Conservation (phyloP, 2,329 filamentous ascomycete species). For the Acephala macrosclerotiorum region DNA sequence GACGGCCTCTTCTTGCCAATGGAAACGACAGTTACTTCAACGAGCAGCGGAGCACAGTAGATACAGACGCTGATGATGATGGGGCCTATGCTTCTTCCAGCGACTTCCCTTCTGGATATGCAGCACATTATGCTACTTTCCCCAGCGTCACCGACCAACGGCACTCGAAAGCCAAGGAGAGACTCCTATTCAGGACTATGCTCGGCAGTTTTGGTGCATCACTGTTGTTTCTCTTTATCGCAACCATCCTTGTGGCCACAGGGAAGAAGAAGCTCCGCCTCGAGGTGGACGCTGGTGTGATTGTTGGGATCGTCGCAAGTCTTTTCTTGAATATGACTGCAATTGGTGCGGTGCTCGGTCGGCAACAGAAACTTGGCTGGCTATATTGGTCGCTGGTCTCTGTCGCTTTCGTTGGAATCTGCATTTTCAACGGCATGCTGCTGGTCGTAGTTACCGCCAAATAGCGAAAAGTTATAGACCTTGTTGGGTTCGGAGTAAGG, state of each 20-base stretch:
- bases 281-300: constrained; percentile 78
- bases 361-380: constrained; percentile 53
- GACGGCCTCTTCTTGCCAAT: constrained; percentile 38
- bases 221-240: constrained; percentile 68
- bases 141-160: constrained; percentile 61
- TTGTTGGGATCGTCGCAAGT: constrained; percentile 72
- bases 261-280: constrained; percentile 71
- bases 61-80: constrained; percentile 51
- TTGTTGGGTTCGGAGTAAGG: not conserved
- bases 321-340: constrained; percentile 69
- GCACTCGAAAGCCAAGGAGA: constrained; percentile 58
- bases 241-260: constrained; percentile 70
- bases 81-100: constrained; percentile 60
- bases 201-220: constrained; percentile 64
- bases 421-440: constrained; percentile 58
- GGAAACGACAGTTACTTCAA: constrained; percentile 33
- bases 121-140: constrained; percentile 59
- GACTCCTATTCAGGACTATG: constrained; percentile 61
- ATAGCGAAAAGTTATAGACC: not conserved
- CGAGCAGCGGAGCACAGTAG: constrained; percentile 34
- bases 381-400: constrained; percentile 54
- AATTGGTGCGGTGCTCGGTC: constrained; percentile 64
- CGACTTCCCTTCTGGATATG: constrained; percentile 59
- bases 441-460: constrained; percentile 57
- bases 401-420: constrained; percentile 53